Percentiles rank a stretch among this genome's conserved stretches.
phyloP scores from a whole-genome alignment of 73 alveolate species.

The Chromera velia region DNA sequence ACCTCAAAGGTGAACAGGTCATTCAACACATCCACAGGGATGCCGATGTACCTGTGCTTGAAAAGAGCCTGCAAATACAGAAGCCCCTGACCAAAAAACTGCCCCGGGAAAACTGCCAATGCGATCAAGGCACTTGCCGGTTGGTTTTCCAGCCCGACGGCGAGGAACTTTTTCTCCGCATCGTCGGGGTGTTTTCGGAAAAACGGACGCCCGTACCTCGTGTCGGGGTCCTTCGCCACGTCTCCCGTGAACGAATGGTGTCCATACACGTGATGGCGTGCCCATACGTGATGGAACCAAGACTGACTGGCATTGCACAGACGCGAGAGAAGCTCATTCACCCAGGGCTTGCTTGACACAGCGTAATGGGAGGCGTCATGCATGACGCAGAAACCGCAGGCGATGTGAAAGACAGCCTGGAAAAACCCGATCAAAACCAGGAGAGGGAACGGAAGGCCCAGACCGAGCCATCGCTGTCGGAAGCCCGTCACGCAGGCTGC shows the following conservation, averaged over 20 bases:
- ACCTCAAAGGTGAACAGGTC: conserved; percentile 1
- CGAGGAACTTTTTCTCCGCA: neutral
- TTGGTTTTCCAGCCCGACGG: neutral
- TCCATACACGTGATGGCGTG: conserved; percentile 17
- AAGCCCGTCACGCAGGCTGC: neutral
- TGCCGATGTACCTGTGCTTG: conserved; percentile 10
- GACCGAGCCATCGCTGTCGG: no score
- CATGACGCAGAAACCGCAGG: conserved; percentile 20
- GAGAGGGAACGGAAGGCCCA: neutral
- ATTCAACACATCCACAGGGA: conserved; percentile 5
- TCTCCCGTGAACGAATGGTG: conserved; percentile 29
- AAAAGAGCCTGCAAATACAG: conserved; percentile 5
- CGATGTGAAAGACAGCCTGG: conserved; percentile 2
- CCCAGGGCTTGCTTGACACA: conserved; percentile 3
- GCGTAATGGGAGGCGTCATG: conserved; percentile 27
- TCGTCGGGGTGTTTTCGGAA: conserved; percentile 23
- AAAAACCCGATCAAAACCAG: conserved; percentile 6
- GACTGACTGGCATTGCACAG: conserved; percentile 6
- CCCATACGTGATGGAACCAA: conserved; percentile 18
- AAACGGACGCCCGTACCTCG: conserved; percentile 17
- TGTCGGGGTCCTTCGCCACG: conserved; percentile 21
- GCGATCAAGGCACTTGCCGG: conserved; percentile 6
- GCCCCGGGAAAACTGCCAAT: conserved; percentile 17
- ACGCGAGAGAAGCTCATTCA: conserved; percentile 9
- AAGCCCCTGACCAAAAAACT: conserved; percentile 11